A percentile compares a stretch with the other conserved stretches of the same genome.
These are phyloP conservation scores for Crepidotus sp. DNA, from an alignment of 1,284 basidiomycete genomes.

Conservation along the genomic window DNA sequence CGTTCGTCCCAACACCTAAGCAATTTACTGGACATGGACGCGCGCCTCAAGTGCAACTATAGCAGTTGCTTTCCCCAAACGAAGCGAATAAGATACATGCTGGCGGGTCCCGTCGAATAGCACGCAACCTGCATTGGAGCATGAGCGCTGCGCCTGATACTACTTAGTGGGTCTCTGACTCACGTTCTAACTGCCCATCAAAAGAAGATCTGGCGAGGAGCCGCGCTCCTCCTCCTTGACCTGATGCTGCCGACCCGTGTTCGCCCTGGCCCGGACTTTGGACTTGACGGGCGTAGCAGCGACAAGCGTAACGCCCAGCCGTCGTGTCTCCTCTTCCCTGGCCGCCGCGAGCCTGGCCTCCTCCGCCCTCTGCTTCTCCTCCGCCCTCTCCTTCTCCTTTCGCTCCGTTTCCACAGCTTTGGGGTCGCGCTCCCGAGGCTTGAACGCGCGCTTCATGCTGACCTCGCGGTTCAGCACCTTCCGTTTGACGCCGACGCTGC, in stretches of 20 bases:
- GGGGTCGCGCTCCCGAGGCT: constrained; percentile 25
- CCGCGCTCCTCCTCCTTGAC: background rate
- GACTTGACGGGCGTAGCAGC: constrained; percentile 49
- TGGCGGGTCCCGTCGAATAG: too few species aligned
- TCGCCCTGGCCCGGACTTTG: constrained; percentile 14
- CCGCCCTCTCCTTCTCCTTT: constrained; percentile 15
- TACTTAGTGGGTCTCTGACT: too few species aligned
- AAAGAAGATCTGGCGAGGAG: background rate
- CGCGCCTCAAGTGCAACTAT: too few species aligned
- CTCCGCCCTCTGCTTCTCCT: constrained; percentile 21
- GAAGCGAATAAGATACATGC: too few species aligned
- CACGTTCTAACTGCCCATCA: background rate
- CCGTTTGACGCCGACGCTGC: constrained; percentile 33
- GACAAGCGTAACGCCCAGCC: constrained; percentile 41
- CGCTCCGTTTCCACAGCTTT: constrained; percentile 10
- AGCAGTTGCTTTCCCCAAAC: too few species aligned
- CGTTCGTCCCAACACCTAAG: too few species aligned
- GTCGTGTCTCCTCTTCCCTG: constrained; percentile 9
- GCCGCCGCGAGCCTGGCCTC: constrained; percentile 10
- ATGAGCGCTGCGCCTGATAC: background rate
- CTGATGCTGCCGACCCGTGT: background rate
- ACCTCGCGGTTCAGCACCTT: constrained; percentile 52
- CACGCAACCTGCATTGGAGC: background rate
- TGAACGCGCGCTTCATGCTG: constrained; percentile 66
- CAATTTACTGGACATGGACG: too few species aligned